Evolutionary conservation across 768 basidiomycete species (phyloP).

Genomic region (Naematelia aurantialba): DNA sequence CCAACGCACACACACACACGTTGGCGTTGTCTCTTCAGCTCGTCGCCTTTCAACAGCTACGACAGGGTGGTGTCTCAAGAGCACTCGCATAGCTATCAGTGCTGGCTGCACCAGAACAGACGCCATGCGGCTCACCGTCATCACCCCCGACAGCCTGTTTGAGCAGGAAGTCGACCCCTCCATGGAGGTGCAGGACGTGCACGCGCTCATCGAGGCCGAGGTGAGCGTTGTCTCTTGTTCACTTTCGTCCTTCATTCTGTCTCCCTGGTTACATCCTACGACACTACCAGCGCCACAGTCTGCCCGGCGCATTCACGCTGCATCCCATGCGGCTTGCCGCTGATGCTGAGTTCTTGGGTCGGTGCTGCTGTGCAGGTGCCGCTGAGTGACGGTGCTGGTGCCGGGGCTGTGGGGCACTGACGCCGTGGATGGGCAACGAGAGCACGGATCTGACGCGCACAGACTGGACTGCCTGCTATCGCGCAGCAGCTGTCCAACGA

Average conservation of each 20-base stretch:
- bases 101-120: too few relatives aligned
- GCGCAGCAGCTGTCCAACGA: slow-evolving; percentile 30
- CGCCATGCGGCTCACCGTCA: slow-evolving; percentile 51
- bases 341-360: not conserved
- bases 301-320: too few relatives aligned
- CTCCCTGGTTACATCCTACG: not conserved
- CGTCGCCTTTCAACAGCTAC: not conserved
- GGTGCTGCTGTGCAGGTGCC: not conserved
- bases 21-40: not conserved
- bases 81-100: too few relatives aligned
- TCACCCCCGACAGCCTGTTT: slow-evolving; percentile 52
- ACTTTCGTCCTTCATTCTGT: too few relatives aligned
- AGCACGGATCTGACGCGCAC: slow-evolving; percentile 9
- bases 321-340: too few relatives aligned
- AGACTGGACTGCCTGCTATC: slow-evolving; percentile 31
- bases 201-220: slow-evolving; percentile 92
- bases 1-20: too few relatives aligned
- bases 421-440: too few relatives aligned
- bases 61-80: too few relatives aligned
- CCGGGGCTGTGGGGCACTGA: too few relatives aligned
- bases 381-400: too few relatives aligned
- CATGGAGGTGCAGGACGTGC: slow-evolving; percentile 89
- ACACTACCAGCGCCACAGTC: not conserved
- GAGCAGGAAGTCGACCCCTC: slow-evolving; percentile 76
- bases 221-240: slow-evolving; percentile 62